Evolutionary conservation across 2,329 filamentous ascomycete species (phyloP).

Genomic region (Talaromyces sp.): DNA sequence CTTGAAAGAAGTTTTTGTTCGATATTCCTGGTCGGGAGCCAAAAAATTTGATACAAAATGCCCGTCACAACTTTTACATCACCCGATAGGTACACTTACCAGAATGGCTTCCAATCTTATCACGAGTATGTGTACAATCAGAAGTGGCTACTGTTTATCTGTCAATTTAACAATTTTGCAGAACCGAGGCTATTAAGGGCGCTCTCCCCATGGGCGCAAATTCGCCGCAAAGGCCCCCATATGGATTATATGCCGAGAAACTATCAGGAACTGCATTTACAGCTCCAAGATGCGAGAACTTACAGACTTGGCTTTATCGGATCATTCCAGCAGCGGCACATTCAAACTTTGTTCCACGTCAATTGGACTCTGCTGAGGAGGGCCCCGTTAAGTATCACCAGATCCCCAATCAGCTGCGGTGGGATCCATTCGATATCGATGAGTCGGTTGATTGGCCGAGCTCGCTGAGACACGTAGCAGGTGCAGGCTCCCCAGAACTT

Average conservation of each 20-base stretch:
- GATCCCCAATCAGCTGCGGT: conserved; percentile 76
- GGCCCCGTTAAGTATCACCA: conserved; percentile 51
- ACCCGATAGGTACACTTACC: conserved; percentile 70
- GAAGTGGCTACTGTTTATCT: neutral
- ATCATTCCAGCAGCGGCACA: conserved; percentile 64
- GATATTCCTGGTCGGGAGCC: neutral
- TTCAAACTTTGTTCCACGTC: conserved; percentile 38
- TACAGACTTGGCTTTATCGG: conserved; percentile 69
- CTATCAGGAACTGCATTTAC: conserved; percentile 71
- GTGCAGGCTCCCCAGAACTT: neutral
- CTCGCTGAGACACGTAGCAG: neutral
- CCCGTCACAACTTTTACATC: conserved; percentile 61
- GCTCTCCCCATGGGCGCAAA: conserved; percentile 73
- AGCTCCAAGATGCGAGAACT: conserved; percentile 64
- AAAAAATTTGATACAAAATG: conserved; percentile 44
- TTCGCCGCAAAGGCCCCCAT: conserved; percentile 74
- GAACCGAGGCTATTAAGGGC: conserved; percentile 72
- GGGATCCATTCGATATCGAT: conserved; percentile 71
- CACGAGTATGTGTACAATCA: conserved; percentile 57
- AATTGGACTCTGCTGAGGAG: conserved; percentile 24
- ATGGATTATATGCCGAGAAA: conserved; percentile 79
- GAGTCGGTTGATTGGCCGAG: neutral
- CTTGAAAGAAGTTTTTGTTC: neutral
- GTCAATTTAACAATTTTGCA: conserved; percentile 30
- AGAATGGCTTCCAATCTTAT: conserved; percentile 72